A percentile compares a stretch with the other conserved stretches of the same genome.
These are phyloP conservation scores for Phaeotremella fagi DNA, from an alignment of 768 basidiomycete genomes.

Conservation along the genomic window DNA sequence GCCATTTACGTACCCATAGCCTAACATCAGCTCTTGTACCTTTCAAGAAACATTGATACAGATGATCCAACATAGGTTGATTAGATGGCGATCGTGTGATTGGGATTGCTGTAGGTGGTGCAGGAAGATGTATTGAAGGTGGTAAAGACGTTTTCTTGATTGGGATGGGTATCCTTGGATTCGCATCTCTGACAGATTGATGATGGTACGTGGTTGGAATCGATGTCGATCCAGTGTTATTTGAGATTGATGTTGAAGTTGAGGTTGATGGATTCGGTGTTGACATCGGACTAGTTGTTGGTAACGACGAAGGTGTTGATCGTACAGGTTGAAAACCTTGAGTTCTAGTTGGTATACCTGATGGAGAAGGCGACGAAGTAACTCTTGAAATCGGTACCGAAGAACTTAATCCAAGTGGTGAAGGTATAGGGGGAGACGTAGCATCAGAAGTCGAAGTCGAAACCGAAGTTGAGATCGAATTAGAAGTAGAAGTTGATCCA, in stretches of 20 bases:
- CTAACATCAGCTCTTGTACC: slow-evolving; percentile 73
- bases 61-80: slow-evolving; percentile 51
- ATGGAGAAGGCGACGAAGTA: background rate
- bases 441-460: no score
- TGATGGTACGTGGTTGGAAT: no score
- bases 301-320: background rate
- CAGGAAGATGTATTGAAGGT: background rate
- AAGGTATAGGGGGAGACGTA: background rate
- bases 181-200: no score
- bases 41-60: slow-evolving; percentile 68
- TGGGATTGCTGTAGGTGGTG: slow-evolving; percentile 4
- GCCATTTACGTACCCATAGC: slow-evolving; percentile 66
- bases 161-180: no score
- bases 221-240: slow-evolving; percentile 1
- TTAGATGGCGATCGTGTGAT: slow-evolving; percentile 2
- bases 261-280: background rate
- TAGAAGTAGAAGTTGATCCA: no score
- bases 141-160: slow-evolving; percentile 10
- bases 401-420: background rate
- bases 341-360: background rate
- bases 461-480: no score
- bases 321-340: background rate
- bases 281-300: background rate
- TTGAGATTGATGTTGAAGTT: background rate
- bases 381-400: background rate